Conservation (phyloP, 2,329 filamentous ascomycete species). For the Aureobasidium mangrovei region DNA sequence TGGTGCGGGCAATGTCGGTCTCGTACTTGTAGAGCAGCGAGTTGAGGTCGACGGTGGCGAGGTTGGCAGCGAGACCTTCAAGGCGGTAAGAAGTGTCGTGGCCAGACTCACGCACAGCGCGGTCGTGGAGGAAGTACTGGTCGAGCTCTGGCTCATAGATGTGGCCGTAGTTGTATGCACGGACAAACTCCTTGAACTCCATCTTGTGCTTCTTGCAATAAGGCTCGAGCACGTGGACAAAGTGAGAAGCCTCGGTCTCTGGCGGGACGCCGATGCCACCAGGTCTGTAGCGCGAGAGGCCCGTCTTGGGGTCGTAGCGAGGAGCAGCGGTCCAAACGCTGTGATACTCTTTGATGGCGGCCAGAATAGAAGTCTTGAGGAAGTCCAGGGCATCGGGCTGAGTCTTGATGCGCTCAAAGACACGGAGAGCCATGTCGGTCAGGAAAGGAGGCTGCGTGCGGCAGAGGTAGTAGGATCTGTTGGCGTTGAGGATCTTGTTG, state of each 20-base stretch:
- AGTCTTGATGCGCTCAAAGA: constrained; percentile 88
- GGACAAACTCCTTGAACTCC: constrained; percentile 74
- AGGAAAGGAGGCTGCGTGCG: constrained; percentile 94
- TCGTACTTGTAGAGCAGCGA: constrained; percentile 96
- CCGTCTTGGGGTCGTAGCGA: constrained; percentile 66
- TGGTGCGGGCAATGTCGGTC: constrained; percentile 78
- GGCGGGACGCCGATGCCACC: constrained; percentile 79
- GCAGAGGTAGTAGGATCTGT: constrained; percentile 87
- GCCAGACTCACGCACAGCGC: constrained; percentile 89
- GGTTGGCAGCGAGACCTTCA: constrained; percentile 75
- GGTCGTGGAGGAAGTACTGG: constrained; percentile 91
- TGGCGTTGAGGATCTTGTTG: constrained; percentile 96
- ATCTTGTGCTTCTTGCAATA: constrained; percentile 79
- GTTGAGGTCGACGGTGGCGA: constrained; percentile 92
- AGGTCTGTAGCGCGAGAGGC: constrained; percentile 76
- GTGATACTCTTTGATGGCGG: constrained; percentile 95
- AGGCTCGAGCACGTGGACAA: constrained; percentile 70
- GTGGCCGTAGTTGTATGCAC: constrained; percentile 71
- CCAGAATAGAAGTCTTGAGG: constrained; percentile 67
- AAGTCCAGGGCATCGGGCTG: constrained; percentile 75
- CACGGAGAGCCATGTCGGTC: constrained; percentile 91
- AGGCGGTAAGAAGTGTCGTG: constrained; percentile 95
- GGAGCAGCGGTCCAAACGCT: constrained; percentile 71
- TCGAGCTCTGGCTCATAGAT: constrained; percentile 83
- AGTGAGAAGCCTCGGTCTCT: constrained; percentile 82